Base-by-base conservation (phyloP, 2,329 filamentous ascomycete genomes). In the Arthrobotrys iridis region DNA sequence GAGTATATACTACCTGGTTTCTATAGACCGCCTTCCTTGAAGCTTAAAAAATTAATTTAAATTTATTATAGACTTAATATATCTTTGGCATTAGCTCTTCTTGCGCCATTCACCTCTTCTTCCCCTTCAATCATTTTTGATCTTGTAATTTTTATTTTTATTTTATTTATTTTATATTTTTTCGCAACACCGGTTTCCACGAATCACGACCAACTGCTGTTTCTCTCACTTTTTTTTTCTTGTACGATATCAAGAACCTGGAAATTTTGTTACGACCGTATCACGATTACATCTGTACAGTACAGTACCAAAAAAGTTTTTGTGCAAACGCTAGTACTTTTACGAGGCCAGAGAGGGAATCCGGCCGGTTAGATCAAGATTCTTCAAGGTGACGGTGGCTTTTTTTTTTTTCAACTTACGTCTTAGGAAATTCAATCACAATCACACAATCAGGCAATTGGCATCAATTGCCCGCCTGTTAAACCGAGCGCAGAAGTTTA, bases 391-490 rank as follows among this genome's bases (percentile, higher is more conserved):
- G 40, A 66, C 35, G 58, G 65, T 45, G 46, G 43, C 55, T 55
- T 55, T 52, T 43, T n/a, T n/a, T n/a, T n/a, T n/a, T n/a, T n/a
- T n/a, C n/a, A 62, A 63, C 57, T 71, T 62, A 63, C 66, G 58
- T 71, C 66, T 71, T 71, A 63, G 66, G 66, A 46, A 63, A 63
- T 60, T 58, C 28, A 71, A 63, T 71, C 66, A 71, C 57, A 71
- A 71, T 71, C 66, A 70, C 66, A 70, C 65, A 57, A 41, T 46
- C 66, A 58, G 57, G 66, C 57, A 63, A 71, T 63, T 60, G 43
- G 43, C 43, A 62, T 45, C 52, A 60, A 60, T 48, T n/a, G 22
- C 18, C 60, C 24, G 24, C 60, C 60, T 64, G 60, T 48, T 43
- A 55, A 55, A 37, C 46, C 48, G 24, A 59, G 41, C 43, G 28